Base-by-base conservation (phyloP, 257 asterid genomes). In the Penstemon davidsonii region DNA sequence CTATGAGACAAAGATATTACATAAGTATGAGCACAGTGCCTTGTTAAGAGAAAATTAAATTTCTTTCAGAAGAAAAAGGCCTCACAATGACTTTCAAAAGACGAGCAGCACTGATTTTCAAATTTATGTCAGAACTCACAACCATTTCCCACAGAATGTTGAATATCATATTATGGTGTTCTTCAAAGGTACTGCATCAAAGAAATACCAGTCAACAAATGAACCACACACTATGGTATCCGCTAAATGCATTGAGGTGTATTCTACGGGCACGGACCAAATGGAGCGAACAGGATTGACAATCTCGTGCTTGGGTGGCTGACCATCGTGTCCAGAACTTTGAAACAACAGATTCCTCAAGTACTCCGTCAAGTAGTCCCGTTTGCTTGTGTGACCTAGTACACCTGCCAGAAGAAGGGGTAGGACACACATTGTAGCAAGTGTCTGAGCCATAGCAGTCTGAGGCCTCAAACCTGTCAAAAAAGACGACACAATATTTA, bases 391-490 rank as follows among this genome's bases (percentile, higher is more conserved):
- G 73, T 80, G 81, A 62, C 99, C 99, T 71, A 94, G 80, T 68
- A 94, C 87, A 74, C 99, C 99, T n/a, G 96, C 96, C 78, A 94
- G 82, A 68, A 94, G 87, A 80, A 94, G 91, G 50, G 99, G 99
- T 36, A 94, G 87, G 76, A 87, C 86, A 71, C 97, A 82, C 82
- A 89, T 81, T 25, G 86, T 71, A 53, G 97, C 96, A 70, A 94
- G 85, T 73, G 89, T 91, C 77, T 74, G 80, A 72, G 87, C 80
- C 67, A 85, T 67, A 15, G 81, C 82, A 76, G 89, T 77, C 76
- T 78, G 88, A 56, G 99, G 99, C 73, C 74, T 82, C 85, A 91
- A 81, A 85, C 84, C 97, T 91, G 86, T 69, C 25, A 64, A 41
- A 33, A 78, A 9, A 66, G 51, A 63, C 76, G 43, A 62, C 43